phyloP scores from a whole-genome alignment of 208 protist genomes.

The Trypanosoma cruzi region DNA sequence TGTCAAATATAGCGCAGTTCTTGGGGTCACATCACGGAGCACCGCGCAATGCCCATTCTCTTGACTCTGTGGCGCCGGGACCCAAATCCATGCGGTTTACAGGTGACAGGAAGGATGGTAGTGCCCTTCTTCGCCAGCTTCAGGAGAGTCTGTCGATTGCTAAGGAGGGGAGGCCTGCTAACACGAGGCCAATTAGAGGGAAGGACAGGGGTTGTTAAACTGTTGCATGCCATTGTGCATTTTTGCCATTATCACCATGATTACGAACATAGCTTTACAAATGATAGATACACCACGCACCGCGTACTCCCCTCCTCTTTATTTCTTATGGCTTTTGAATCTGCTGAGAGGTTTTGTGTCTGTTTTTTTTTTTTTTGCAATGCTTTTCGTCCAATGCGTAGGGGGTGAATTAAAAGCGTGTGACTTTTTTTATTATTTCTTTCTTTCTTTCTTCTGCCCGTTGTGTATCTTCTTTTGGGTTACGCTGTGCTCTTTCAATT shows the following conservation, averaged over 20 bases:
- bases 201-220: conserved; percentile 9
- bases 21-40: background rate
- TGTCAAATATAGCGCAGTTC: background rate
- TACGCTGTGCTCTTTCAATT: background rate
- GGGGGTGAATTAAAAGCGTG: background rate
- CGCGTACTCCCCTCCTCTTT: background rate
- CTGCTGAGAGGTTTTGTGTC: background rate
- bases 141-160: conserved; percentile 11
- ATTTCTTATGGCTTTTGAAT: background rate
- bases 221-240: background rate
- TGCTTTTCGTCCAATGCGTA: background rate
- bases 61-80: background rate
- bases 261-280: background rate
- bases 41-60: background rate
- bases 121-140: conserved; percentile 30
- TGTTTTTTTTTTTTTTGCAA: background rate
- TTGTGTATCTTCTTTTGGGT: background rate
- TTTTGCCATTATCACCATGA: background rate
- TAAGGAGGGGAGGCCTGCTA: background rate
- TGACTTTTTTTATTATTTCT: background rate
- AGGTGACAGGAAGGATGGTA: conserved; percentile 23
- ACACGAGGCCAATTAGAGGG: conserved; percentile 1
- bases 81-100: conserved; percentile 21
- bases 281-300: background rate
- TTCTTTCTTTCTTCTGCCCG: background rate